A percentile compares a stretch with the other conserved stretches of the same genome.
Conservation (phyloP, 495 filamentous ascomycete genomes). For the Lasiosphaeria hispida region DNA sequence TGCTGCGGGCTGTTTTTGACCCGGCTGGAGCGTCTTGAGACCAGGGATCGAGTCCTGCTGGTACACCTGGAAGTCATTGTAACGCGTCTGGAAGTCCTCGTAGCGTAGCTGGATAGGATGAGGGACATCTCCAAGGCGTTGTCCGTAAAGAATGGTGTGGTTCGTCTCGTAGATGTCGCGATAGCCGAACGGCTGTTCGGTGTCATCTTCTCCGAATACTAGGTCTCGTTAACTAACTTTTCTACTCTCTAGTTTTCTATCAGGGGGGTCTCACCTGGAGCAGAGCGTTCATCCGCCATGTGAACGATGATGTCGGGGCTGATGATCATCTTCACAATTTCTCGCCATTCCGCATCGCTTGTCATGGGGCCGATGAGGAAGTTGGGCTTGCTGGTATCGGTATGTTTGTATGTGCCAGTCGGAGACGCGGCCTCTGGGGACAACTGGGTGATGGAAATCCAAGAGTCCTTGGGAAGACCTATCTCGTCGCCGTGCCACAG, state of each 20-base stretch:
- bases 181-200: slow-evolving; percentile 21
- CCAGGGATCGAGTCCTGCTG: background rate
- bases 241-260: no score
- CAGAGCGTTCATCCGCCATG: background rate
- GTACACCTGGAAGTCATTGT: slow-evolving; percentile 25
- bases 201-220: slow-evolving; percentile 2
- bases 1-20: slow-evolving; percentile 1
- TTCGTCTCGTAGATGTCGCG: slow-evolving; percentile 22
- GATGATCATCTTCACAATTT: slow-evolving; percentile 18
- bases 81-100: background rate
- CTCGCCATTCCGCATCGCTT: slow-evolving; percentile 18
- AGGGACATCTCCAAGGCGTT: background rate
- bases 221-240: background rate
- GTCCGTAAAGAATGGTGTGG: slow-evolving; percentile 3
- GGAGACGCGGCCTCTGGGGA: no score
- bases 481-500: background rate
- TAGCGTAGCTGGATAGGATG: no score
- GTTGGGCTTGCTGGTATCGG: slow-evolving; percentile 6
- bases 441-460: slow-evolving; percentile 8
- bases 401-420: background rate
- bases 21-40: slow-evolving; percentile 13
- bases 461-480: background rate
- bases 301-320: slow-evolving; percentile 13
- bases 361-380: slow-evolving; percentile 17
- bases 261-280: background rate